phyloP scores from a whole-genome alignment of 2,329 filamentous ascomycete genomes.

The Nothophaeocryptopus gaeumannii region DNA sequence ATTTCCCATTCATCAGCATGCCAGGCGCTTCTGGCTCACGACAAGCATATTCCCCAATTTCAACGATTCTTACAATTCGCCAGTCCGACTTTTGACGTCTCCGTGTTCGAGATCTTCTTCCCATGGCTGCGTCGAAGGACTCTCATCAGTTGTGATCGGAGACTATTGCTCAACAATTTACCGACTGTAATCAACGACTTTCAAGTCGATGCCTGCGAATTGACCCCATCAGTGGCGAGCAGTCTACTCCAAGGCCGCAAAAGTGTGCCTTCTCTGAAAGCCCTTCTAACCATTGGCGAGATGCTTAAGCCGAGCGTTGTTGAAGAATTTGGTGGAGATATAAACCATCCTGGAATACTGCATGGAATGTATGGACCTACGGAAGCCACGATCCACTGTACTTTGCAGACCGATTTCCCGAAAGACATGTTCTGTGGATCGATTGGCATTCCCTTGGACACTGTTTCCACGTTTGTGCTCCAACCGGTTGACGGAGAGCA shows the following conservation, averaged over 20 bases:
- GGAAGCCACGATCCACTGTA: constrained; percentile 88
- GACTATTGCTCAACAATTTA: constrained; percentile 71
- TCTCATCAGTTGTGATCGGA: constrained; percentile 67
- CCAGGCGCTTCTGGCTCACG: constrained; percentile 78
- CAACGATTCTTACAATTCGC: constrained; percentile 85
- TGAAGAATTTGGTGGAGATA: constrained; percentile 69
- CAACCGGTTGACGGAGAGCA: constrained; percentile 17
- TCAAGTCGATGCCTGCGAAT: constrained; percentile 76
- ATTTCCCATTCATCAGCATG: constrained; percentile 77
- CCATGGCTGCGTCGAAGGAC: constrained; percentile 72
- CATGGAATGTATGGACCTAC: constrained; percentile 96
- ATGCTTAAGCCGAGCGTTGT: constrained; percentile 81
- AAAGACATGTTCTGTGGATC: constrained; percentile 58
- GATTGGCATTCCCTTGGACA: constrained; percentile 76
- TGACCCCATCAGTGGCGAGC: constrained; percentile 83
- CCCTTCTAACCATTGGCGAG: constrained; percentile 85
- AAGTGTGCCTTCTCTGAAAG: constrained; percentile 64
- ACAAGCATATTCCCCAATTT: constrained; percentile 73
- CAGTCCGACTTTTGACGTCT: constrained; percentile 89
- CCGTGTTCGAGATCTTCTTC: constrained; percentile 93
- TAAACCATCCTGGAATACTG: constrained; percentile 59
- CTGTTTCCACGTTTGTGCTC: constrained; percentile 74
- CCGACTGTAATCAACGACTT: constrained; percentile 63
- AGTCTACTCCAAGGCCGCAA: constrained; percentile 68
- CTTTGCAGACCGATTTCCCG: constrained; percentile 64